Base-by-base conservation (phyloP, 805 yeast genomes). In the Clavispora fructus region DNA sequence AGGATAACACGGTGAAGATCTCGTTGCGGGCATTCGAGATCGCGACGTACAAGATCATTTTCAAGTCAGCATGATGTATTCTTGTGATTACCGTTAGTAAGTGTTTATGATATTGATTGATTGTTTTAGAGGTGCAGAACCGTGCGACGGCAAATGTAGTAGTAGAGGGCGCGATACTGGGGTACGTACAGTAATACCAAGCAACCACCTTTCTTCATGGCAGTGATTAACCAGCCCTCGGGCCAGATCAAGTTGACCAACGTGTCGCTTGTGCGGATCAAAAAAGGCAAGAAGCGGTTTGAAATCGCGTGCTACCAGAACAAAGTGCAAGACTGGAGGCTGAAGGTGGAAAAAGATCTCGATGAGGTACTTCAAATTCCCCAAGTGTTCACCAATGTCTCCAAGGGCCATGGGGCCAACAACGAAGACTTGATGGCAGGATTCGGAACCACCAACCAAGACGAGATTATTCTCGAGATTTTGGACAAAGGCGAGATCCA, bases 281-380 rank as follows among this genome's bases (percentile, higher is more conserved):
- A 85, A 58, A 90, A 88, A 63, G 97, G 91, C 37, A 89, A 88
- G 62, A 87, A 88, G 65, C 73, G 97, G 53, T 94, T 90, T 57
- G 99, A 94, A 65, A 78, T 94, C 39, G 98, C 98, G 0, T 94
- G 99, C 61, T 94, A 94, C 64, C 96, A 88, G 60, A 94, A 94
- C 59, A 94, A 94, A 61, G 97, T 94, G 6, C 98, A 92, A 63
- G 99, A 94, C 64, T 94, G 90, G 81, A 75, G 97, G 56, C 77
- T 79, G 50, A 87, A 85, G 48, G 82, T 87, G 7, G 99, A 94
- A 60, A 92, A 88, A 55, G 97, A 94, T 62, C 64, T 94, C 8
- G 98, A 94, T 68, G 99, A 94, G 61, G 99, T 94, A 2, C 71
- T 94, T 32, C 99, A 94, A 63, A 89, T 94, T 44, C 96, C 90